Base-by-base conservation (phyloP, 2,329 filamentous ascomycete species). In the Monilinia laxa region DNA sequence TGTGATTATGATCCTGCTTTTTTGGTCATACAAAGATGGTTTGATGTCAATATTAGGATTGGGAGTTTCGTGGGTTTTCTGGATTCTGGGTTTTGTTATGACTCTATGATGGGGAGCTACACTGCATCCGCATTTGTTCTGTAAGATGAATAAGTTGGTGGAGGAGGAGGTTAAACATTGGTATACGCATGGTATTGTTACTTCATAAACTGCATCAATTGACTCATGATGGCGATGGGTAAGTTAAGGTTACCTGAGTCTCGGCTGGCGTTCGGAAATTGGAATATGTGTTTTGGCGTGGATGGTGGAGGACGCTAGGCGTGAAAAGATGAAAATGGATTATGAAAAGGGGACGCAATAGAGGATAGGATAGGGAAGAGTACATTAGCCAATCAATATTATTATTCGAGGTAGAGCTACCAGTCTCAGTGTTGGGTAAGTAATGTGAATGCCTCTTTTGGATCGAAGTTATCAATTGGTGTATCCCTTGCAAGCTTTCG, bases 31-130 rank as follows among this genome's bases (percentile, higher is more conserved):
- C 45, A 23, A 60, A 31, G 51, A 60, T 51, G 57, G 45, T 11
- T 60, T 51, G 42, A 28, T n/a, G 38, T 25, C 11, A 55, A 38
- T 38, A n/a, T n/a, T n/a, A 28, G 53, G 28, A 51, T 20, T n/a
- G 10, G 57, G 57, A 59, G 57, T 59, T 59, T 23, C n/a, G 18
- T 38, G 28, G 45, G 42, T 51, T 38, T 38, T 60, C 45, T 60
- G n/a, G 45, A 23, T 60, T 51, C 20, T 49, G 20, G 23, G 7
- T 9, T 47, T 35, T 5, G 25, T 14, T 59, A 42, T 16, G 42
- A 35, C 18, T 4, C 12, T 5, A 49, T 35, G 42, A 59, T 35
- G 42, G 7, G 57, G 49, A 25, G 10, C 49, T 51, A 14, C n/a
- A n/a, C 4, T n/a, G 28, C 12, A 58, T n/a, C 25, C 40, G 6